Evolutionary conservation across 768 basidiomycete genomes (phyloP).

Genomic region (Boletus rubescentipes): DNA sequence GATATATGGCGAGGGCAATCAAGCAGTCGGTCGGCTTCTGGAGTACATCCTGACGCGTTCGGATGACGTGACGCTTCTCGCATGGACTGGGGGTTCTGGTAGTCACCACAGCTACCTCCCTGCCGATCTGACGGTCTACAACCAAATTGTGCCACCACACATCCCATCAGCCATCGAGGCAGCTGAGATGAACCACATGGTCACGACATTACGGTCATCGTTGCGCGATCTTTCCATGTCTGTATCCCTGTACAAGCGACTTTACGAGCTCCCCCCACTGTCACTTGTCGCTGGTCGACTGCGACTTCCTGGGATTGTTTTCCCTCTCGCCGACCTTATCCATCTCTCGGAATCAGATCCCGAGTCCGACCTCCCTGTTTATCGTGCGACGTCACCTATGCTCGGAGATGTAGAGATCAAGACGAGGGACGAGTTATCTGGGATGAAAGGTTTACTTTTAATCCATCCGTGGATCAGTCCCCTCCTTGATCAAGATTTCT

Average conservation of each 20-base stretch:
- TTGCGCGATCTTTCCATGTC: background rate
- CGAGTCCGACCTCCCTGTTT: background rate
- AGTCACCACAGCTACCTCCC: slow-evolving; percentile 7
- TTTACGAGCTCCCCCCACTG: background rate
- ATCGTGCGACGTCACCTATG: background rate
- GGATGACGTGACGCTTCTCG: background rate
- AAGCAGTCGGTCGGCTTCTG: slow-evolving; percentile 5
- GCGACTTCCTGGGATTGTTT: slow-evolving; percentile 3
- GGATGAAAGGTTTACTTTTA: background rate
- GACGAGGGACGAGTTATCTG: background rate
- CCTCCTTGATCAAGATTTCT: background rate
- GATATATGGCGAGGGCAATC: slow-evolving; percentile 11
- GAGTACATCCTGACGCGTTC: slow-evolving; percentile 7
- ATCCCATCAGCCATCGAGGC: background rate
- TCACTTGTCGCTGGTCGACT: background rate
- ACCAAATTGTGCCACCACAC: background rate
- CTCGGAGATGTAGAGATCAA: slow-evolving; percentile 3
- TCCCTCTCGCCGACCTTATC: background rate
- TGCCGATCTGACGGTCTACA: background rate
- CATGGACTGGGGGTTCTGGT: slow-evolving; percentile 2
- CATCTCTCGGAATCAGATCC: no score
- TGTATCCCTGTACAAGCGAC: background rate
- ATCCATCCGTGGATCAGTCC: slow-evolving; percentile 8
- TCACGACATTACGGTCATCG: background rate
- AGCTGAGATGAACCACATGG: background rate